Conservation (phyloP, 2,329 filamentous ascomycete genomes). For the Escovopsis sp. region DNA sequence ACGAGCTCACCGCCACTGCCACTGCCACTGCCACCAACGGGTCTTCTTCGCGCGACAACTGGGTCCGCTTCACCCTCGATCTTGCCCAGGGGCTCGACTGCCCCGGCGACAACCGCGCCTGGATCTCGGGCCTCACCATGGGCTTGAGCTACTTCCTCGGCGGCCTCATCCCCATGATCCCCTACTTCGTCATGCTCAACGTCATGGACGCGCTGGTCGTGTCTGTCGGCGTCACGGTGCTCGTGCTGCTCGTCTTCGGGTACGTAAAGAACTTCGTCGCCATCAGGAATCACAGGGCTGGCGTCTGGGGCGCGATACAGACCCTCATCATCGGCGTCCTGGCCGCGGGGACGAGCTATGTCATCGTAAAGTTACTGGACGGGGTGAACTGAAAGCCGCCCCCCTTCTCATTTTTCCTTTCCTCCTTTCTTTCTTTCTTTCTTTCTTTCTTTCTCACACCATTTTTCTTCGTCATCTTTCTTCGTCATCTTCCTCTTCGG, state of each 20-base stretch:
- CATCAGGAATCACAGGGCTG: slow-evolving; percentile 34
- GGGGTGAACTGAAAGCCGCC: neutral
- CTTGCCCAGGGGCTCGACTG: slow-evolving; percentile 37
- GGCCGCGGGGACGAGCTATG: slow-evolving; percentile 52
- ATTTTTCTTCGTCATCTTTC: neutral
- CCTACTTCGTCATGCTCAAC: slow-evolving; percentile 45
- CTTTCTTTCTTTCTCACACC: neutral
- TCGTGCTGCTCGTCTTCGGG: slow-evolving; percentile 49
- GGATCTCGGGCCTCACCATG: slow-evolving; percentile 49
- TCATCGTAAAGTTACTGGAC: slow-evolving; percentile 44
- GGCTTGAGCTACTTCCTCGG: slow-evolving; percentile 56
- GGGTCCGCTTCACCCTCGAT: slow-evolving; percentile 45
- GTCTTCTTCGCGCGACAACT: too few species aligned
- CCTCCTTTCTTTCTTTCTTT: neutral
- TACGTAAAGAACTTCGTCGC: slow-evolving; percentile 47
- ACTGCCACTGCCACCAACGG: too few species aligned
- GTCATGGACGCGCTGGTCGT: slow-evolving; percentile 38
- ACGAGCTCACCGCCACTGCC: too few species aligned
- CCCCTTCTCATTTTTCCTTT: too few species aligned
- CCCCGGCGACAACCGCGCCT: slow-evolving; percentile 27
- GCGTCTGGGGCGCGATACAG: slow-evolving; percentile 45
- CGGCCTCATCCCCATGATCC: slow-evolving; percentile 54
- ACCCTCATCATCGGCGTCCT: slow-evolving; percentile 50
- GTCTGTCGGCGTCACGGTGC: slow-evolving; percentile 44
- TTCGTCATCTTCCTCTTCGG: neutral